A percentile compares a stretch with the other conserved stretches of the same genome.
phyloP scores from a whole-genome alignment of 2,329 filamentous ascomycete genomes.

The Ophiognomonia clavigignenti-juglandacearum region DNA sequence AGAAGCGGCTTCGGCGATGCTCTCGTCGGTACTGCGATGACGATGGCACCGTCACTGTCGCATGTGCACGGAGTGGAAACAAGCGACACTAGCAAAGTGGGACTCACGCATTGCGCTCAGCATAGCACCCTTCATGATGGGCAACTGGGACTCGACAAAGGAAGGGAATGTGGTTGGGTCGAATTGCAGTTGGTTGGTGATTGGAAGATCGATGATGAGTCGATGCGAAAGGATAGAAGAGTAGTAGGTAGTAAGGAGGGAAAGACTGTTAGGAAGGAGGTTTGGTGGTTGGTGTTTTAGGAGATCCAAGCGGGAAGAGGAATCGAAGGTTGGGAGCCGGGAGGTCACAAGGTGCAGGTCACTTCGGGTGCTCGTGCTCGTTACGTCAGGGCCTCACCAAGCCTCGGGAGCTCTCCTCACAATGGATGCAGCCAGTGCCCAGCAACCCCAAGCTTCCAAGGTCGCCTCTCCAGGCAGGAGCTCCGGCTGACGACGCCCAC shows the following conservation, averaged over 20 bases:
- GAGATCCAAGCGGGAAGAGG: slow-evolving; percentile 2
- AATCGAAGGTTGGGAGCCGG: no score
- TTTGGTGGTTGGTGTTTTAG: neutral
- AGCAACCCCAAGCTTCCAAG: no score
- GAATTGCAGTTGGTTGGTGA: neutral
- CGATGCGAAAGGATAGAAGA: slow-evolving; percentile 4
- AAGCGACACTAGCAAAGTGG: slow-evolving; percentile 2
- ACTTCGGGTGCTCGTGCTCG: no score
- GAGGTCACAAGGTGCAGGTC: slow-evolving; percentile 1
- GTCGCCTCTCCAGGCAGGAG: no score
- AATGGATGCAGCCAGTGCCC: no score
- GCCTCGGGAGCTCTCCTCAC: no score
- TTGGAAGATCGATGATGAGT: neutral
- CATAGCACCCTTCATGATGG: slow-evolving; percentile 80
- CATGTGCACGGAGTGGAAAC: slow-evolving; percentile 1
- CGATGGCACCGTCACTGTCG: slow-evolving; percentile 2
- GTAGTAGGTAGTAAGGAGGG: neutral
- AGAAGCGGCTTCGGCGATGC: neutral
- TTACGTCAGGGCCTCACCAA: no score
- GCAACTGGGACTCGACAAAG: slow-evolving; percentile 22
- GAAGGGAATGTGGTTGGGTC: neutral
- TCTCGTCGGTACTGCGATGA: neutral
- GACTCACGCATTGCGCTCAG: slow-evolving; percentile 47
- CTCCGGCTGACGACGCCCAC: neutral
- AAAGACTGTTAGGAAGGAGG: neutral